Percentiles rank a stretch among this genome's conserved stretches.
phyloP scores from a whole-genome alignment of 345 rosid species.

The Eucalyptus brandiana region DNA sequence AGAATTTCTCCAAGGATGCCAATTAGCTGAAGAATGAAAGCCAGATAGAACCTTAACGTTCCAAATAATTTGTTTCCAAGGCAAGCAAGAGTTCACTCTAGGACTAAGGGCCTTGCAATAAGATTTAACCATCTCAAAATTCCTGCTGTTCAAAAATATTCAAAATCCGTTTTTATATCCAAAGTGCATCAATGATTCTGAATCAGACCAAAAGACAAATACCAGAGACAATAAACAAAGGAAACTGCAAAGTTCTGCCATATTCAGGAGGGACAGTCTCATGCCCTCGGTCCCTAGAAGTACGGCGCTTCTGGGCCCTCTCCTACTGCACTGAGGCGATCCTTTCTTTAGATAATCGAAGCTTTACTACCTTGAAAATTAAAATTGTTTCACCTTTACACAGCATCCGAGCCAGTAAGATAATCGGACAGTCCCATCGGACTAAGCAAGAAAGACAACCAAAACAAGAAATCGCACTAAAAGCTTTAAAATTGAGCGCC shows the following conservation, averaged over 20 bases:
- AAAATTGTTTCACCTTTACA: background rate
- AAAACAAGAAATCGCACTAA: background rate
- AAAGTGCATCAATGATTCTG: background rate
- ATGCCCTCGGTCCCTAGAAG: background rate
- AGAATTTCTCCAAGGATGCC: background rate
- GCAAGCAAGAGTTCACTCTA: background rate
- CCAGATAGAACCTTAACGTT: background rate
- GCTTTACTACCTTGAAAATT: background rate
- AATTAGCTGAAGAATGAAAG: background rate
- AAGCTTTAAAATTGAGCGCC: background rate
- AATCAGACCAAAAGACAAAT: background rate
- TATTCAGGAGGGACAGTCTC: background rate
- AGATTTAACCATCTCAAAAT: background rate
- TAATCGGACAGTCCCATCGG: background rate
- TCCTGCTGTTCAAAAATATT: background rate
- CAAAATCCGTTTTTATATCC: background rate
- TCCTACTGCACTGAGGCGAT: background rate
- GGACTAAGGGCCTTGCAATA: background rate
- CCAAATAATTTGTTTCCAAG: background rate
- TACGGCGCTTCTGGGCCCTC: background rate
- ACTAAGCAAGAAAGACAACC: background rate
- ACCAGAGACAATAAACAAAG: background rate
- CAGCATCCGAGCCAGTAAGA: background rate
- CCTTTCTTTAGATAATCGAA: background rate
- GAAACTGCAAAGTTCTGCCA: background rate